Evolutionary conservation across 768 basidiomycete species (phyloP).

Genomic region (Collybia sp.): DNA sequence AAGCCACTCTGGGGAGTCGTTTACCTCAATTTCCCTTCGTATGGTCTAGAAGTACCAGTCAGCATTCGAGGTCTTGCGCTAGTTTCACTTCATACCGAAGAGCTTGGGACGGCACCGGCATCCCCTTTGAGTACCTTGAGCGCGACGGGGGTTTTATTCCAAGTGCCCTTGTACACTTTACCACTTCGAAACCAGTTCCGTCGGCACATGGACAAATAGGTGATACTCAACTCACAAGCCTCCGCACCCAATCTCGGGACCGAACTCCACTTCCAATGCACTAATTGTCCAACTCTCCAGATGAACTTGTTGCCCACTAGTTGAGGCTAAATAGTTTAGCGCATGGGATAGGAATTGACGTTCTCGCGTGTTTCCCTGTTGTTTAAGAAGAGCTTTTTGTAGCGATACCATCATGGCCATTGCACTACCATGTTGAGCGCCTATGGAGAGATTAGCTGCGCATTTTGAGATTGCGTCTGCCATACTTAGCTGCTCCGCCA

Average conservation of each 20-base stretch:
- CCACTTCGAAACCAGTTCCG: slow-evolving; percentile 3
- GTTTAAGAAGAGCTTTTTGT: slow-evolving; percentile 7
- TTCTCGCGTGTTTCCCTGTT: slow-evolving; percentile 3
- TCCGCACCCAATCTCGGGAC: slow-evolving; percentile 34
- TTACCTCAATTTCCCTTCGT: too few species aligned
- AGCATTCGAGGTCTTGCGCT: background rate
- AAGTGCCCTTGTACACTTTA: slow-evolving; percentile 8
- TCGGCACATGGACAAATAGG: too few species aligned
- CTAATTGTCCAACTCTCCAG: slow-evolving; percentile 8
- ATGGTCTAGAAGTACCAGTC: too few species aligned
- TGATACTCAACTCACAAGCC: slow-evolving; percentile 6
- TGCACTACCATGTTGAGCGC: slow-evolving; percentile 9
- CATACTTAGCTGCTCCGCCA: slow-evolving; percentile 10
- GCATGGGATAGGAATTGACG: slow-evolving; percentile 13
- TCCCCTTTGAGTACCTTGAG: slow-evolving; percentile 7
- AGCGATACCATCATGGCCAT: slow-evolving; percentile 17
- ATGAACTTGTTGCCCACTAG: slow-evolving; percentile 8
- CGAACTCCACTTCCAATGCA: slow-evolving; percentile 28
- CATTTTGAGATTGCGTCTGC: slow-evolving; percentile 2
- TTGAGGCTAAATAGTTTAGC: slow-evolving; percentile 11
- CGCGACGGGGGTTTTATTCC: slow-evolving; percentile 10
- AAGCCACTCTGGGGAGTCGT: background rate
- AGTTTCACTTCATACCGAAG: background rate
- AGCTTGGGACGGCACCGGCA: slow-evolving; percentile 4
- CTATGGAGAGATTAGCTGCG: too few species aligned